These are phyloP conservation scores for Elongisporangium prolatum DNA, from an alignment of 352 stramenopile species.

Conservation along the genomic window DNA sequence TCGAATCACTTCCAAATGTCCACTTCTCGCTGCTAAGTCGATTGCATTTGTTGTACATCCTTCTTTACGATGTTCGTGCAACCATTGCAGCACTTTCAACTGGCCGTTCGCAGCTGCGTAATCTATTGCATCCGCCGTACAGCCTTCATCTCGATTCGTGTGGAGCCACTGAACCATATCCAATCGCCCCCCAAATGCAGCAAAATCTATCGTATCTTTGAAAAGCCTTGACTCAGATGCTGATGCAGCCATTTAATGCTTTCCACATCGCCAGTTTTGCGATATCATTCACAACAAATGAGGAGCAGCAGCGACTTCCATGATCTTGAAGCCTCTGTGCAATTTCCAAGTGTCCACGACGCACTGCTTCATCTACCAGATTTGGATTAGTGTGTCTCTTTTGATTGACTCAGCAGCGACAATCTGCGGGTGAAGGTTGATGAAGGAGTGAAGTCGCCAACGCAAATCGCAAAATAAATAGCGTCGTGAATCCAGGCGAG, in stretches of 20 bases:
- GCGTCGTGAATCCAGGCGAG: background rate
- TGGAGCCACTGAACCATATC: no score
- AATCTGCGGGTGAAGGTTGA: background rate
- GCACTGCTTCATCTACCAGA: background rate
- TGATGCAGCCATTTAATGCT: no score
- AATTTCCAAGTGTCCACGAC: background rate
- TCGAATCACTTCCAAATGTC: conserved; percentile 16
- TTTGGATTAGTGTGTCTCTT: background rate
- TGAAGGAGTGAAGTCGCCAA: background rate
- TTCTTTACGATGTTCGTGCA: no score
- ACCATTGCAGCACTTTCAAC: no score
- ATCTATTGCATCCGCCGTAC: no score
- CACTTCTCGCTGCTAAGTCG: conserved; percentile 21
- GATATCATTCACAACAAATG: no score
- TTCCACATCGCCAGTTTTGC: no score
- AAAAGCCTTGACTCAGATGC: no score
- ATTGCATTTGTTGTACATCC: conserved; percentile 3
- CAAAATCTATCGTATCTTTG: no score
- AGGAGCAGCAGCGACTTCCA: background rate
- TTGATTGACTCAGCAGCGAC: background rate
- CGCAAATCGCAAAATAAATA: background rate
- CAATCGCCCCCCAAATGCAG: no score
- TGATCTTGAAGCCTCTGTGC: background rate
- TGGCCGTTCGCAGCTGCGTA: no score
- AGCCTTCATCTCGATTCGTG: no score